These are phyloP conservation scores for Globisporangium viniferum DNA, from an alignment of 352 stramenopile species.

Conservation along the genomic window DNA sequence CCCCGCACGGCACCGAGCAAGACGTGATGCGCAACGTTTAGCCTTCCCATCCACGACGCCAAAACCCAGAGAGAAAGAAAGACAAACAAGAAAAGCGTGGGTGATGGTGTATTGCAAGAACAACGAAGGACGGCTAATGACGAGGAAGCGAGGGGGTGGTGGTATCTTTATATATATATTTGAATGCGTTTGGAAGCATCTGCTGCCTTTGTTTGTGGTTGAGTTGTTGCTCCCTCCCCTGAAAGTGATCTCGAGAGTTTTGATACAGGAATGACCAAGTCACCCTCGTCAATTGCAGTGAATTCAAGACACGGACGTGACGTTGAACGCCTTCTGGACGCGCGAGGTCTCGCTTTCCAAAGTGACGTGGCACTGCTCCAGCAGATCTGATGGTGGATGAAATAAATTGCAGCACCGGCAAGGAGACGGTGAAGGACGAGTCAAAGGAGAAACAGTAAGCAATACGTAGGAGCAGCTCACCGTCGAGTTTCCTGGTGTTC, in stretches of 20 bases:
- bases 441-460: neutral
- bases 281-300: neutral
- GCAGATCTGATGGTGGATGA: conserved; percentile 4
- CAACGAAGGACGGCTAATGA: neutral
- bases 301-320: neutral
- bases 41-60: too few relatives aligned
- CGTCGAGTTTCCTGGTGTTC: conserved; percentile 9
- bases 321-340: conserved; percentile 11
- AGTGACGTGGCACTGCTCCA: conserved; percentile 7
- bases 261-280: neutral
- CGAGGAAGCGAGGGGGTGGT: neutral
- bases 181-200: neutral
- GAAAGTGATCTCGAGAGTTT: neutral
- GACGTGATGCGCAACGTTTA: conserved; percentile 64
- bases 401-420: neutral
- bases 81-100: neutral
- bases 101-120: neutral
- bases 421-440: neutral
- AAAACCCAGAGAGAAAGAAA: neutral
- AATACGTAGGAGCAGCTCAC: neutral
- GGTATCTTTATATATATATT: conserved; percentile 19
- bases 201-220: neutral
- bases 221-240: neutral
- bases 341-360: conserved; percentile 14
- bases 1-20: conserved; percentile 38